These are phyloP conservation scores for Apiosordaria backusii DNA, from an alignment of 495 filamentous ascomycete species.

Conservation along the genomic window DNA sequence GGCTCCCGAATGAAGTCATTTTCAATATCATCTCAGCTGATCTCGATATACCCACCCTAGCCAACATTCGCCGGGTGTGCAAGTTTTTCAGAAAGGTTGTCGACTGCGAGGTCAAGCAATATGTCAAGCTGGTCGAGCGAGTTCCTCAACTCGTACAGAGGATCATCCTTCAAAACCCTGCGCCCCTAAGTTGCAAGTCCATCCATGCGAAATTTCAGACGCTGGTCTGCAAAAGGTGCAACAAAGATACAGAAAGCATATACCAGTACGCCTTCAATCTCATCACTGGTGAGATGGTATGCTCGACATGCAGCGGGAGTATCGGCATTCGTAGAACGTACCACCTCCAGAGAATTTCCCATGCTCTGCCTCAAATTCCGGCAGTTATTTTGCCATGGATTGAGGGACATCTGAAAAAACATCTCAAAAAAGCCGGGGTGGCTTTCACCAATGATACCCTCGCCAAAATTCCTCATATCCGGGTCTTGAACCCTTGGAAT, in stretches of 20 bases:
- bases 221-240: not conserved
- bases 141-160: not conserved
- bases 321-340: not conserved
- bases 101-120: not conserved
- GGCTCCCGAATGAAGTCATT: not conserved
- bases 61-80: not conserved
- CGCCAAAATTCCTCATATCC: not conserved
- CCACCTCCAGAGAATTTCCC: too few relatives aligned
- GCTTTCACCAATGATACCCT: not conserved
- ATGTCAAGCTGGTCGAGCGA: not conserved
- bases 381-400: not conserved
- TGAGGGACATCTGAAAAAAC: not conserved
- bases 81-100: not conserved
- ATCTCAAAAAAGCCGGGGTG: not conserved
- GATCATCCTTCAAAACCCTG: not conserved
- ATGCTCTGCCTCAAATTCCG: too few relatives aligned
- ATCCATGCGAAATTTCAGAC: not conserved
- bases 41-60: not conserved
- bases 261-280: not conserved
- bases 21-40: not conserved
- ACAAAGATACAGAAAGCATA: not conserved
- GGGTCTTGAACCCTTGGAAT: not conserved
- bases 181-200: not conserved
- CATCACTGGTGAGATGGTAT: not conserved
- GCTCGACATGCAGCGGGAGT: not conserved